Base-by-base conservation (phyloP, 1,284 basidiomycete species). In the Cutaneotrichosporon mucoides region DNA sequence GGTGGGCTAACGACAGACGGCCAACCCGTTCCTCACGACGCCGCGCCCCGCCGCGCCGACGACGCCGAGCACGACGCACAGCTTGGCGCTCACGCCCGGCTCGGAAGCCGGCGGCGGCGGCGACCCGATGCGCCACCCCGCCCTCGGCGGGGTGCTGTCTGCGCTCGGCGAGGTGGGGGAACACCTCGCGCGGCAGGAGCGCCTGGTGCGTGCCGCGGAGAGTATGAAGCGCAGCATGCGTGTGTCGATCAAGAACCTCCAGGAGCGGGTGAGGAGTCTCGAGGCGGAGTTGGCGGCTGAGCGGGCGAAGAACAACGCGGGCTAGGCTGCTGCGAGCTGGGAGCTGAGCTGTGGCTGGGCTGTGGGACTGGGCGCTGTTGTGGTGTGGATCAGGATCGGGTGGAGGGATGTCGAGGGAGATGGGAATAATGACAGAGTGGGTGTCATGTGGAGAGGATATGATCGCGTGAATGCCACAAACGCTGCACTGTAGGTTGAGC, bases 141-240 rank as follows among this genome's bases (percentile, higher is more conserved):
- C 63, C n/a, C 65, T 72, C 41, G 62, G 67, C 1, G 67, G 72
- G 1, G 57, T 68, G 3, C n/a, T 70, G 12, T 55, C 57, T 0
- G 56, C 61, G 5, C 59, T 76, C 9, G 64, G 65, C 37, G 66
- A 68, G 6, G 40, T 76, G 2, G 67, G 65, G 1, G 75, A 72
- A 49, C 68, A 75, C 53, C 59, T 76, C 5, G 59, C 67, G 40
- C 69, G 73, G 4, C 68, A 72, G 60, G 75, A 76, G 34, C 55
- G 75, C 5, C 61, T 73, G n/a, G 60, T 75, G 12, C 53, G 59
- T 5, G 73, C 73, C 0, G 68, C 69, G 0, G 70, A 76, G 40
- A 61, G 67, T 43, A 71, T 71, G 64, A 75, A 75, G 59, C 59
- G 68, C 41, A 67, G 69, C 12, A 70, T 76, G 62, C 63, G 75